Evolutionary conservation across 1,284 basidiomycete genomes (phyloP), one percentile per base, ranked within the genome.

Genomic region (Apiotrichum akiyoshidainum): DNA sequence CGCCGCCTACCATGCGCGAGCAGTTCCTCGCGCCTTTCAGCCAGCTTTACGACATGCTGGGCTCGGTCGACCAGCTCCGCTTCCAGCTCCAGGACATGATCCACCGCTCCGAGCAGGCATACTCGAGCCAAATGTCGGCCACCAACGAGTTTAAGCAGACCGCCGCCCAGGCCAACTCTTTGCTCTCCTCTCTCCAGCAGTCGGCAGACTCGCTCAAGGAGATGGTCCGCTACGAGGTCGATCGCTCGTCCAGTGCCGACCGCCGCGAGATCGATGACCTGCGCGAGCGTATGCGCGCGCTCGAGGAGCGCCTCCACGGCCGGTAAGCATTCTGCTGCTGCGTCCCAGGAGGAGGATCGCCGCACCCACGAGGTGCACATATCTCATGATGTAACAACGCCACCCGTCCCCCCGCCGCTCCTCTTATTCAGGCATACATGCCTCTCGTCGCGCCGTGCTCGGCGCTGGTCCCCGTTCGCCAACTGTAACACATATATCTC

Each of bases 191-290:
- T 19, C 55, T 76, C 44, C 75, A 76, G 54, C 59, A 66, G 39
- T 67, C 63, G 31, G 71, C 75, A 26, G 73, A 75, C 42, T 72
- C 67, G 58, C 55, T 76, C 46, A 72, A 72, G 64, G 71, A 74
- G 52, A 74, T 76, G 73, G 75, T 76, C 5, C 56, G 73, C 47
- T 75, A 75, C 58, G 73, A 76, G 59, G 68, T 76, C 12, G 67
- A 66, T 21, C 54, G 68, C 34, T 62, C 62, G n/a, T 49, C 52
- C 14, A 42, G 56, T 9, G 53, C 51, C 2, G 69, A 70, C 37
- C 54, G 58, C 19, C 52, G 57, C 49, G 60, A 61, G 44, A 55
- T 59, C 4, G 60, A 61, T 42, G 63, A 65, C 41, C 42, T 65
- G 47, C 54, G 60, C 37, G 63, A 61, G 22, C 57, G 63, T 16